These are phyloP conservation scores for Niebla homalea DNA, from an alignment of 495 filamentous ascomycete genomes.

Conservation along the genomic window DNA sequence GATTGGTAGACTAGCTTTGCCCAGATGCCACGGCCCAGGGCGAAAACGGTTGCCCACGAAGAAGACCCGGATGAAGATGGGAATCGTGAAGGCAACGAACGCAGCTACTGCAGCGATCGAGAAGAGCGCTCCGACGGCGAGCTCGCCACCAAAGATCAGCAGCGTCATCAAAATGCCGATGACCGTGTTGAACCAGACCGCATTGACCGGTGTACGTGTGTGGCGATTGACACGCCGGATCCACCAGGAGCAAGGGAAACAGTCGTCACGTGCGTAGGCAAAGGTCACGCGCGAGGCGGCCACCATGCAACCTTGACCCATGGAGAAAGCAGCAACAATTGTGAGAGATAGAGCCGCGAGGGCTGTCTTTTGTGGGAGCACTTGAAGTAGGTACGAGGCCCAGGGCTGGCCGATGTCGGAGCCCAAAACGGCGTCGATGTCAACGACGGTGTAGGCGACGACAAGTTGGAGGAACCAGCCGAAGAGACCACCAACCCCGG, in stretches of 20 bases:
- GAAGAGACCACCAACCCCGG: constrained; percentile 50
- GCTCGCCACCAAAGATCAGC: constrained; percentile 52
- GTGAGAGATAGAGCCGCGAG: constrained; percentile 55
- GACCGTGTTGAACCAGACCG: constrained; percentile 57
- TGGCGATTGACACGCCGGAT: constrained; percentile 53
- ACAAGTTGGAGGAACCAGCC: constrained; percentile 69
- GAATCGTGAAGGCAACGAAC: constrained; percentile 61
- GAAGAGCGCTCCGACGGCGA: constrained; percentile 63
- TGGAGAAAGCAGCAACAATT: constrained; percentile 63
- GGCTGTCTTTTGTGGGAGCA: constrained; percentile 51
- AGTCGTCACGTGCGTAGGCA: constrained; percentile 68
- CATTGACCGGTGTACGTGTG: constrained; percentile 65
- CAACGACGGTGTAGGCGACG: constrained; percentile 66
- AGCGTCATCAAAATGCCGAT: constrained; percentile 53
- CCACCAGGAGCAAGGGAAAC: constrained; percentile 51
- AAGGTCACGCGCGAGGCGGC: constrained; percentile 68
- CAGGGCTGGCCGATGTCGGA: constrained; percentile 63
- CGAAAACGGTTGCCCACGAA: constrained; percentile 60
- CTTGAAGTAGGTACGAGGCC: constrained; percentile 60
- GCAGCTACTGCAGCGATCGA: constrained; percentile 63
- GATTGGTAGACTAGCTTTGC: constrained; percentile 45
- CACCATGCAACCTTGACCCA: constrained; percentile 78
- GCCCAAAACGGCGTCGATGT: constrained; percentile 46
- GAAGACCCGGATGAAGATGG: constrained; percentile 62
- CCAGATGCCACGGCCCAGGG: constrained; percentile 62